Evolutionary conservation across 1,139 yeast genomes (phyloP), one percentile per base, ranked within the genome.

Genomic region (Fermentozyma sake): DNA sequence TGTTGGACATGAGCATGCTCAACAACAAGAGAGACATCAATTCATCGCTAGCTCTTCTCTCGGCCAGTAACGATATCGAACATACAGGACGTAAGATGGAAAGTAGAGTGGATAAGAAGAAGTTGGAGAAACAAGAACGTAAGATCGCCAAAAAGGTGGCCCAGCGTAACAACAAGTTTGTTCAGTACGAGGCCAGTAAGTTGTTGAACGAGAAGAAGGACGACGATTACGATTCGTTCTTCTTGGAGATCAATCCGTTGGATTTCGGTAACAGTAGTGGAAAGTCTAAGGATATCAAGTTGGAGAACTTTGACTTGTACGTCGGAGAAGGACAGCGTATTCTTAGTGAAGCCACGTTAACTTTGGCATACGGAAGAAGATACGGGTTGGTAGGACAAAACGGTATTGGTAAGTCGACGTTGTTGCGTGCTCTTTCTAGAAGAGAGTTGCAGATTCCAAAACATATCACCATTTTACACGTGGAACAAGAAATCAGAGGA

Each of bases 341-440:
- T 33, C 70, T 91, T 41, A 79, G 93, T 32, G 94, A 89, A 53
- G 84, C 97, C 13, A 74, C 89, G 13, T 71, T 91, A 40, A 80
- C 95, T 1, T 71, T 91, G 42, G 80, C 96, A 18, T 80, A 81
- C 51, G 98, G 98, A 31, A 86, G 86, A 58, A 75, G 98, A 55
- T 91, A 91, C 45, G 99, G 98, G 76, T 67, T 91, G 33, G 95
- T 91, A 25, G 99, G 99, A 58, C 95, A 89, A 53, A 91, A 91
- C 63, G 99, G 99, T 87, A 87, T 93, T 46, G 99, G 99, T 79
- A 91, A 91, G 55, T 89, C 97, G 22, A 91, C 98, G 0, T 64
- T 91, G 32, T 68, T 91, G 48, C 72, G 86, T 45, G 99, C 99
- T 0, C 66, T 91, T 30, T 81, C 96, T 1, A 76, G 94, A 55